phyloP scores from a whole-genome alignment of 345 rosid species.

The Lagerstroemia speciosa region DNA sequence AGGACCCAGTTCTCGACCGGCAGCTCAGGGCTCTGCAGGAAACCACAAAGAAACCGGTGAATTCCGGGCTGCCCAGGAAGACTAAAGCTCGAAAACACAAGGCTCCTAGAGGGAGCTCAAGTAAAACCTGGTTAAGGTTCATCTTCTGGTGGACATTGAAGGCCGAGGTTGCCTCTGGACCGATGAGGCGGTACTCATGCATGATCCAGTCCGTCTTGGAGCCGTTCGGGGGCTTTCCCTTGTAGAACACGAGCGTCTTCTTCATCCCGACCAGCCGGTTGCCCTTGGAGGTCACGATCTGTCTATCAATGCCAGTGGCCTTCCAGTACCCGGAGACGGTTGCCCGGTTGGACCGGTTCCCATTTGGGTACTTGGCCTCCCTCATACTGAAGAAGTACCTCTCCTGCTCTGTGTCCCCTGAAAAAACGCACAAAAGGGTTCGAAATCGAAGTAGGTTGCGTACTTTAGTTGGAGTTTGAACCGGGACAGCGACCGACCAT shows the following conservation, averaged over 20 bases:
- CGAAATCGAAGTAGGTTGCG: too few species aligned
- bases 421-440: neutral
- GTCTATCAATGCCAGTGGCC: slow-evolving; percentile 86
- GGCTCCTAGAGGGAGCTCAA: neutral
- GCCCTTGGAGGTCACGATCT: slow-evolving; percentile 52
- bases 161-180: slow-evolving; percentile 11
- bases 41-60: neutral
- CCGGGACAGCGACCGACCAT: neutral
- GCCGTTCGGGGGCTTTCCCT: slow-evolving; percentile 86
- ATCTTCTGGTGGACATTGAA: slow-evolving; percentile 18
- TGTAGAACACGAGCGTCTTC: slow-evolving; percentile 94
- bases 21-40: slow-evolving; percentile 31
- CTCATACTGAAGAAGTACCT: slow-evolving; percentile 91
- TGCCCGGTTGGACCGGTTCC: slow-evolving; percentile 82
- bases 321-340: slow-evolving; percentile 90
- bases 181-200: slow-evolving; percentile 83
- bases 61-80: neutral
- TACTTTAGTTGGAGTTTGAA: too few species aligned
- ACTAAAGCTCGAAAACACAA: neutral
- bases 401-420: slow-evolving; percentile 82
- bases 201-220: slow-evolving; percentile 90
- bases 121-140: slow-evolving; percentile 30
- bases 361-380: slow-evolving; percentile 89
- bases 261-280: slow-evolving; percentile 71
- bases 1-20: slow-evolving; percentile 77